Percentiles rank a stretch among this genome's conserved stretches.
Evolutionary conservation across 148 eudicot genomes (phyloP).

Genomic region (Silene conica): DNA sequence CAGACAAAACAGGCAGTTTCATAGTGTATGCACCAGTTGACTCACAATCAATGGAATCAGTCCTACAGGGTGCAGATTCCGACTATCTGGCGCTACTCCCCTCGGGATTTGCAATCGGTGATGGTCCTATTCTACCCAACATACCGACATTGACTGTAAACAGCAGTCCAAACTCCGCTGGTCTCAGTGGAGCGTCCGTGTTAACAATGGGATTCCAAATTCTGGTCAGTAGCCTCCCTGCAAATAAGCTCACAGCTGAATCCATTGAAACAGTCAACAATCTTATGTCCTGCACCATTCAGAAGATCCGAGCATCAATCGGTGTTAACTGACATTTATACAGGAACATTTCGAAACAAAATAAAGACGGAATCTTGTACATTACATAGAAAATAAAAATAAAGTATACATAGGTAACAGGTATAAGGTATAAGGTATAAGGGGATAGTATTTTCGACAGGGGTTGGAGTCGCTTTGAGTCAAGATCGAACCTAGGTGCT

Average conservation of each 20-base stretch:
- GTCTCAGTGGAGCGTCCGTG: constrained; percentile 29
- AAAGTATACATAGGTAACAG: not conserved
- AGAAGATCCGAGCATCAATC: constrained; percentile 54
- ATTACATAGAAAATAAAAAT: constrained; percentile 26
- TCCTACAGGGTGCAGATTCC: constrained; percentile 45
- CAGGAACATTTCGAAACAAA: not conserved
- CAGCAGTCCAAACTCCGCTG: not conserved
- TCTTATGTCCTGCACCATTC: constrained; percentile 53
- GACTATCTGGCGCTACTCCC: constrained; percentile 52
- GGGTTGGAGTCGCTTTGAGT: constrained; percentile 27
- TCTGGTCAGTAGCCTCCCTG: constrained; percentile 43
- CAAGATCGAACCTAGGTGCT: constrained; percentile 67
- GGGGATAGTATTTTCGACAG: not conserved
- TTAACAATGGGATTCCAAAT: constrained; percentile 71
- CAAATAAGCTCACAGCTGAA: constrained; percentile 52
- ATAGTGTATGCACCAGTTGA: constrained; percentile 44
- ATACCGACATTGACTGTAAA: constrained; percentile 2
- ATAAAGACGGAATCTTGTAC: constrained; percentile 8
- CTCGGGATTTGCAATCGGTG: constrained; percentile 64
- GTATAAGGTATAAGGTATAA: not conserved
- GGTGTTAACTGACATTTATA: constrained; percentile 2
- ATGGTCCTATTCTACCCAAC: constrained; percentile 20
- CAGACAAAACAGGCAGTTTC: constrained; percentile 30
- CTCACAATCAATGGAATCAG: constrained; percentile 25
- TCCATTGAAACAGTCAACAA: constrained; percentile 52